phyloP scores from a whole-genome alignment of 2,329 filamentous ascomycete genomes.

The Pseudogymnoascus sp. region DNA sequence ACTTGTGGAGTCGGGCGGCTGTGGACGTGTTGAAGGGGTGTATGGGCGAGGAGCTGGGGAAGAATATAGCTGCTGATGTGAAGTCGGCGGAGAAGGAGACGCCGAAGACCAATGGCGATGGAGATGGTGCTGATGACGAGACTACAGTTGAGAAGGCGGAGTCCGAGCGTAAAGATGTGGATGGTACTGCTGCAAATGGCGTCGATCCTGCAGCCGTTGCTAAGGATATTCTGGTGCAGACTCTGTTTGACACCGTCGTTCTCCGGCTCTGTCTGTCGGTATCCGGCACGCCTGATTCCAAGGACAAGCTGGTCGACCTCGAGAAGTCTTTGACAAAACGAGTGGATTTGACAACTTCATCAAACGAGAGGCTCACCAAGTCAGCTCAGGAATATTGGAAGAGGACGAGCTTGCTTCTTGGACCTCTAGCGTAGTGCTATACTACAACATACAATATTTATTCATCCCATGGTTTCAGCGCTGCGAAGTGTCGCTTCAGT shows the following conservation, averaged over 20 bases:
- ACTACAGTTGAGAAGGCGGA: background rate
- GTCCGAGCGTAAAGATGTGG: background rate
- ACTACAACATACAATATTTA: background rate
- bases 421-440: slow-evolving; percentile 48
- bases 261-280: slow-evolving; percentile 40
- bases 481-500: background rate
- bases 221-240: slow-evolving; percentile 48
- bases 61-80: slow-evolving; percentile 30
- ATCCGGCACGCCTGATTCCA: slow-evolving; percentile 20
- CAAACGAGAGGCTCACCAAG: slow-evolving; percentile 50
- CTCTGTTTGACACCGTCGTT: slow-evolving; percentile 52
- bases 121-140: slow-evolving; percentile 7
- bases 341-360: slow-evolving; percentile 41
- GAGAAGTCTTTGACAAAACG: slow-evolving; percentile 36
- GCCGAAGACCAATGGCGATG: slow-evolving; percentile 14
- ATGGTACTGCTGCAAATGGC: background rate
- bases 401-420: slow-evolving; percentile 74
- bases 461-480: background rate
- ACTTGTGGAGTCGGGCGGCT: slow-evolving; percentile 72
- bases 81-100: slow-evolving; percentile 17
- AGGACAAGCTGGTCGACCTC: slow-evolving; percentile 40
- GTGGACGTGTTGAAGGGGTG: slow-evolving; percentile 55
- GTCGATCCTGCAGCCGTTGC: background rate
- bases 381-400: slow-evolving; percentile 72
- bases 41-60: slow-evolving; percentile 43